Evolutionary conservation across 768 basidiomycete species (phyloP).

Genomic region (Cystobasidium onofrii): DNA sequence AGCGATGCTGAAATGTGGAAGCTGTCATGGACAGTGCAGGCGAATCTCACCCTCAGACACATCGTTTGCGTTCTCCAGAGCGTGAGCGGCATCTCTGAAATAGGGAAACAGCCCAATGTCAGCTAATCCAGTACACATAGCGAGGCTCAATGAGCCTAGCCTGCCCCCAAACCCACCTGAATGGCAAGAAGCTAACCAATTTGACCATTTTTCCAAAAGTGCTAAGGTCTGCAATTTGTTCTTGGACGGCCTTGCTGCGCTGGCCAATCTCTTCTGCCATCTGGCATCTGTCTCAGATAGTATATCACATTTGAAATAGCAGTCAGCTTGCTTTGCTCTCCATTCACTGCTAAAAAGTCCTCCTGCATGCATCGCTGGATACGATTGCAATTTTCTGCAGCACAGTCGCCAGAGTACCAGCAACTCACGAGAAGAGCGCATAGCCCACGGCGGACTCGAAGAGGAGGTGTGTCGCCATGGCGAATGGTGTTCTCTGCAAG

Average conservation of each 20-base stretch:
- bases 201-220: slow-evolving; percentile 90
- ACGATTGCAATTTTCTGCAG: slow-evolving; percentile 1
- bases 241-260: slow-evolving; percentile 67
- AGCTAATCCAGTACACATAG: slow-evolving; percentile 42
- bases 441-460: slow-evolving; percentile 32
- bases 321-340: not conserved
- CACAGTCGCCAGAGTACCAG: not conserved
- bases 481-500: not conserved
- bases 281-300: slow-evolving; percentile 87
- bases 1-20: too few species aligned
- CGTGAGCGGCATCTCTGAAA: slow-evolving; percentile 39
- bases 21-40: not conserved
- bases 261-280: slow-evolving; percentile 79
- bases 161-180: slow-evolving; percentile 58
- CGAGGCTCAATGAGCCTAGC: slow-evolving; percentile 44
- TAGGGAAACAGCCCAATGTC: not conserved
- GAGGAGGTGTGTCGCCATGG: slow-evolving; percentile 20
- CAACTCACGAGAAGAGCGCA: slow-evolving; percentile 29
- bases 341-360: not conserved
- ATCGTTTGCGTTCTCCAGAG: slow-evolving; percentile 87
- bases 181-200: slow-evolving; percentile 82
- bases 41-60: slow-evolving; percentile 72
- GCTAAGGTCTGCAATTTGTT: slow-evolving; percentile 72
- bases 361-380: not conserved
- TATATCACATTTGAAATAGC: slow-evolving; percentile 47